These are phyloP conservation scores for Pseudocercospora crystallina DNA, from an alignment of 2,329 filamentous ascomycete genomes.

Conservation along the genomic window DNA sequence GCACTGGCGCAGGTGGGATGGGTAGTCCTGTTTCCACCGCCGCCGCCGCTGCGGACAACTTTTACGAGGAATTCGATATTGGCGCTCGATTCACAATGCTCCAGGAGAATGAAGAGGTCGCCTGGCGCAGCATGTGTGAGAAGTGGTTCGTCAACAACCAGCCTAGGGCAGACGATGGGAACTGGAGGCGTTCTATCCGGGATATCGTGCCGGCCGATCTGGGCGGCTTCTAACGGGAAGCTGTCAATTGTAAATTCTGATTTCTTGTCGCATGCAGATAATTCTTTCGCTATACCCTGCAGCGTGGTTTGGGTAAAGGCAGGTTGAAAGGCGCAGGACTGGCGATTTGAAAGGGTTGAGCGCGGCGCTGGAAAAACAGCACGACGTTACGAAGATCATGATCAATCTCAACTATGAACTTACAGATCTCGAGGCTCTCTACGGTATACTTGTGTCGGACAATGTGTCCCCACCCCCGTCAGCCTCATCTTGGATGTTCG, in stretches of 20 bases:
- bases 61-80: conserved; percentile 96
- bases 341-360: neutral
- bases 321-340: neutral
- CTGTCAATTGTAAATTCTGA: conserved; percentile 11
- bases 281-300: conserved; percentile 21
- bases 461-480: too few relatives aligned
- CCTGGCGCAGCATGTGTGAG: conserved; percentile 85
- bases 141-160: conserved; percentile 69
- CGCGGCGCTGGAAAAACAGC: conserved; percentile 8
- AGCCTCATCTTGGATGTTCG: too few relatives aligned
- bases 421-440: too few relatives aligned
- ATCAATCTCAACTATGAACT: conserved; percentile 3
- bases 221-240: conserved; percentile 14
- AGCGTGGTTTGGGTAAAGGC: conserved; percentile 14
- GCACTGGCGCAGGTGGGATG: conserved; percentile 25
- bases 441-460: too few relatives aligned
- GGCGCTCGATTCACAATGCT: conserved; percentile 88
- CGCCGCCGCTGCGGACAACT: conserved; percentile 65
- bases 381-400: conserved; percentile 15
- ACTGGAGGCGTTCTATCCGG: conserved; percentile 42
- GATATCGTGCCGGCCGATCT: conserved; percentile 23
- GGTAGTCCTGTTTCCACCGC: conserved; percentile 30
- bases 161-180: conserved; percentile 74
- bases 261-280: conserved; percentile 23
- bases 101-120: conserved; percentile 86